Evolutionary conservation across 2,329 filamentous ascomycete genomes (phyloP).

Genomic region (Hypoxylon sp.): DNA sequence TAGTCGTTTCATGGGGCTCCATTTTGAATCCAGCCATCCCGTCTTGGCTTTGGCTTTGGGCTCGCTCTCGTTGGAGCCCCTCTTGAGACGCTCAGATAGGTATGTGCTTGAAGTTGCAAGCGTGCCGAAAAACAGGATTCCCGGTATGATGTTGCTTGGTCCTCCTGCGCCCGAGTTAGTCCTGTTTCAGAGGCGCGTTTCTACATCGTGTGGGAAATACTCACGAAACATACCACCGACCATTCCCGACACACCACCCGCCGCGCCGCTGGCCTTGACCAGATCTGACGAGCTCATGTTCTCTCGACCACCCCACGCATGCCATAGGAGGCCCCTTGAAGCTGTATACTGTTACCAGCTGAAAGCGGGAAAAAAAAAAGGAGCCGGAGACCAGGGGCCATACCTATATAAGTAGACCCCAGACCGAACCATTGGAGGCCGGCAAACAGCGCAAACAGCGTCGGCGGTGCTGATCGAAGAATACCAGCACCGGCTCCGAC

Average conservation of each 20-base stretch:
- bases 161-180: constrained; percentile 51
- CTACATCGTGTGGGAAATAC: constrained; percentile 38
- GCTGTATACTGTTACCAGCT: constrained; percentile 48
- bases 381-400: constrained; percentile 36
- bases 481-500: constrained; percentile 76
- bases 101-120: constrained; percentile 50
- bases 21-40: constrained; percentile 66
- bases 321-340: constrained; percentile 56
- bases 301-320: constrained; percentile 59
- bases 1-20: constrained; percentile 74
- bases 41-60: constrained; percentile 37
- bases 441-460: constrained; percentile 74
- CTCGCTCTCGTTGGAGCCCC: constrained; percentile 13
- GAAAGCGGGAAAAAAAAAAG: too few species aligned
- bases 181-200: constrained; percentile 14
- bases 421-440: constrained; percentile 84
- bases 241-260: constrained; percentile 73
- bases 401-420: constrained; percentile 79
- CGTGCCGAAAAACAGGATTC: constrained; percentile 57
- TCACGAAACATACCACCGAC: constrained; percentile 63
- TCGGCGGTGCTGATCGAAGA: constrained; percentile 70
- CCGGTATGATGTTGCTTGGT: constrained; percentile 61
- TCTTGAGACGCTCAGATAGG: constrained; percentile 33
- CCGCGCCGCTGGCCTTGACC: constrained; percentile 71
- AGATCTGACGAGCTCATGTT: constrained; percentile 66